Evolutionary conservation across 371 early-diverging fungal genomes (phyloP), one percentile per base, ranked within the genome.

Genomic region (Circinella minor): DNA sequence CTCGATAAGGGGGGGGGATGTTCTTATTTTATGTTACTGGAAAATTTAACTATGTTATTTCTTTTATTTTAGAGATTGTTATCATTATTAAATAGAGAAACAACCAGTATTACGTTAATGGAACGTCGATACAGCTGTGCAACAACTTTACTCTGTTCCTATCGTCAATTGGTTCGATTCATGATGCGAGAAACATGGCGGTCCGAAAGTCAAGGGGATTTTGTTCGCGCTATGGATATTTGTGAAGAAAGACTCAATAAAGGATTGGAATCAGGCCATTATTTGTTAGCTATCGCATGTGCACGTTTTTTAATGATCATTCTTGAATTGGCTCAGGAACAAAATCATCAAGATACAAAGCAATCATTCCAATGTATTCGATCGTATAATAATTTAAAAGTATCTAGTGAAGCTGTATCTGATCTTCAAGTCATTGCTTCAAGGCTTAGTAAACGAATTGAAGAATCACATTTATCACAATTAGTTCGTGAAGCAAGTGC

Each of bases 41-140:
- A 3, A 3, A 43, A 27, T 27, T 27, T 27, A 37, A 14, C 13
- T 49, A 15, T 8, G 5, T 13, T 10, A 9, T 63, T 13, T 47
- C 9, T 14, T 63, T 47, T 20, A 36, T 49, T 27, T 5, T 47
- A 65, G 65, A 51, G 54, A 36, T n/a, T 65, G 1, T 36, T 65
- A n/a, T 18, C 43, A 3, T 54, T 65, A 54, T 18, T 65, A 18
- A 65, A 46, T 18, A 13, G 36, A 17, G 51, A 65, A 51, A 18
- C 65, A 5, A 49, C 15, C 37, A 65, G 51, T 18, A 20, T 36
- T 3, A n/a, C 54, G 7, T 15, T 49, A 9, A 54, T 65, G 46
- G 54, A 48, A 36, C 43, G 39, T 8, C 49, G 65, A 9, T 66
- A 66, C 18, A 38, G 18, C 20, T 66, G 67, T 46, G 67, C 46